phyloP scores from a whole-genome alignment of 768 basidiomycete species.

The Leccinum sublutescens region DNA sequence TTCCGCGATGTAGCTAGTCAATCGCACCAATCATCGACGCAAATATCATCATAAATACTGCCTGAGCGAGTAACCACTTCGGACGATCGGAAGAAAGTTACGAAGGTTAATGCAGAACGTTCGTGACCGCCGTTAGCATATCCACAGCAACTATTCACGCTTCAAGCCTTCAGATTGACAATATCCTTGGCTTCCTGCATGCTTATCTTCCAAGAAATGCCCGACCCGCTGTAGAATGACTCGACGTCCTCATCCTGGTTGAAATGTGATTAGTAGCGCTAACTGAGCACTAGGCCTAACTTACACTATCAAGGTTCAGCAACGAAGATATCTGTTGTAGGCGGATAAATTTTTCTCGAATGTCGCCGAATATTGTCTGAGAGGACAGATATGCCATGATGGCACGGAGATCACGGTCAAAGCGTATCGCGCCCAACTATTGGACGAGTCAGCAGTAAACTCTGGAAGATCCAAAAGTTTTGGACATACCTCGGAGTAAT shows the following conservation, averaged over 20 bases:
- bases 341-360: conserved; percentile 87
- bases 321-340: conserved; percentile 92
- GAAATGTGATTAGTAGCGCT: conserved; percentile 6
- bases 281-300: background rate
- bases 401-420: conserved; percentile 88
- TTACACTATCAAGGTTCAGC: conserved; percentile 80
- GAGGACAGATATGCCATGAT: conserved; percentile 81
- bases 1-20: background rate
- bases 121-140: too few species aligned
- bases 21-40: background rate
- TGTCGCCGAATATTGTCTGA: conserved; percentile 87
- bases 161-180: conserved; percentile 51
- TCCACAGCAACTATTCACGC: conserved; percentile 3
- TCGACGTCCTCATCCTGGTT: conserved; percentile 89
- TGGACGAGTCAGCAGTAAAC: conserved; percentile 3
- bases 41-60: background rate
- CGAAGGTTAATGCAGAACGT: background rate
- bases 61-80: background rate
- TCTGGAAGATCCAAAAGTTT: background rate
- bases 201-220: conserved; percentile 84
- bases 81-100: background rate
- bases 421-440: conserved; percentile 92
- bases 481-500: conserved; percentile 77
- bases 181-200: conserved; percentile 74
- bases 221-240: conserved; percentile 91